Percentiles rank a stretch among this genome's conserved stretches.
phyloP scores from a whole-genome alignment of 345 rosid species.

The Eucalyptus curtisii region DNA sequence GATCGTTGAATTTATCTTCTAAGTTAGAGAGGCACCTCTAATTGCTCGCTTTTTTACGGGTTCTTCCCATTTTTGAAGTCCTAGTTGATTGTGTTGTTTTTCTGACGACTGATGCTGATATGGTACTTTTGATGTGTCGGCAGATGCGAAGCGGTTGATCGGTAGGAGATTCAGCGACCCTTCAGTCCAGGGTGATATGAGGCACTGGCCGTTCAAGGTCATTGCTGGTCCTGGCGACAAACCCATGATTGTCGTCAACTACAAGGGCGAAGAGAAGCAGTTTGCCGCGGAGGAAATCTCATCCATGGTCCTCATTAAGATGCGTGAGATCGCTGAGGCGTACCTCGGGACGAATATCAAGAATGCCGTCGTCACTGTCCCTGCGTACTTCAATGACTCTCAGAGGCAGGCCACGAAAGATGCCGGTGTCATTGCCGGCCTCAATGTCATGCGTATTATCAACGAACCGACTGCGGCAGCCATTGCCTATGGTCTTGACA shows the following conservation, averaged over 20 bases:
- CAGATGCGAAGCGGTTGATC: not conserved
- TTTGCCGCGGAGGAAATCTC: not conserved
- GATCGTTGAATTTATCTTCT: not conserved
- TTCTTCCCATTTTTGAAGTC: not conserved
- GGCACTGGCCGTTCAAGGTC: constrained; percentile 4
- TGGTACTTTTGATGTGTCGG: not conserved
- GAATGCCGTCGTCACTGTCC: not conserved
- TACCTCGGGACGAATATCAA: not conserved
- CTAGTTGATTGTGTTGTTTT: not conserved
- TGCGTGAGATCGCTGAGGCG: not conserved
- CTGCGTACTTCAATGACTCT: not conserved
- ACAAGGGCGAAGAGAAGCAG: not conserved
- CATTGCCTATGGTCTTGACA: not conserved
- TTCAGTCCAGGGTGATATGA: not conserved
- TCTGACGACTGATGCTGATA: not conserved
- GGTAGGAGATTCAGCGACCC: not conserved
- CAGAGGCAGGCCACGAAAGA: not conserved
- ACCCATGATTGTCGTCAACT: not conserved
- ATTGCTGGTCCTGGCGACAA: not conserved
- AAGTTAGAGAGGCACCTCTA: not conserved
- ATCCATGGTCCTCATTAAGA: not conserved
- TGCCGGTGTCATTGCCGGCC: not conserved
- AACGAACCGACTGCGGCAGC: not conserved
- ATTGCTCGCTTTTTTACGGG: not conserved
- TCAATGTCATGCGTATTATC: not conserved